Percentiles rank a stretch among this genome's conserved stretches.
These are phyloP conservation scores for Avicennia marina DNA, from an alignment of 257 asterid species.

Conservation along the genomic window DNA sequence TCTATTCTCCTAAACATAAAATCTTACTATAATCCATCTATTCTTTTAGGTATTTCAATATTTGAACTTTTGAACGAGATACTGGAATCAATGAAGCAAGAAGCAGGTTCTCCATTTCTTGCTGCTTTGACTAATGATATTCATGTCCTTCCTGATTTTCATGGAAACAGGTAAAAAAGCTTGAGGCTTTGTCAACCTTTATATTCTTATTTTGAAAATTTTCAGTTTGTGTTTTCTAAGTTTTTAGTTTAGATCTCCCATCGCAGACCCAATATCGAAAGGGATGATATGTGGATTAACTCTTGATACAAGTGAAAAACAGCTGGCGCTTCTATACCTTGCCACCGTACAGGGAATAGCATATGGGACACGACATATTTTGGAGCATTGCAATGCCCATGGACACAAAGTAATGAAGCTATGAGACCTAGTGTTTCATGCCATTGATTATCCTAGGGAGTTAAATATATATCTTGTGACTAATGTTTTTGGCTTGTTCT, in stretches of 20 bases:
- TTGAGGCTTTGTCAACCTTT: neutral
- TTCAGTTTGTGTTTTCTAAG: conserved; percentile 19
- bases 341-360: conserved; percentile 89
- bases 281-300: conserved; percentile 83
- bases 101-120: conserved; percentile 54
- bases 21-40: too few relatives aligned
- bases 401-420: conserved; percentile 72
- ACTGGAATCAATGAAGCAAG: conserved; percentile 57
- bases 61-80: conserved; percentile 80
- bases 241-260: conserved; percentile 72
- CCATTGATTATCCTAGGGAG: too few relatives aligned
- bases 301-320: conserved; percentile 82
- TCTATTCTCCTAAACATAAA: neutral
- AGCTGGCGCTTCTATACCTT: conserved; percentile 85
- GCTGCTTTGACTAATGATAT: conserved; percentile 76
- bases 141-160: conserved; percentile 93
- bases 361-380: conserved; percentile 88
- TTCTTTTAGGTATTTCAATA: conserved; percentile 55
- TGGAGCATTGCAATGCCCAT: conserved; percentile 89
- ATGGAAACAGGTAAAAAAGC: conserved; percentile 88
- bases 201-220: neutral
- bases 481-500: too few relatives aligned
- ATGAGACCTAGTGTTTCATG: conserved; percentile 4
- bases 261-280: conserved; percentile 92
- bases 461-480: too few relatives aligned